These are phyloP conservation scores for Delphinella strobiligena DNA, from an alignment of 2,329 filamentous ascomycete species.

Conservation along the genomic window DNA sequence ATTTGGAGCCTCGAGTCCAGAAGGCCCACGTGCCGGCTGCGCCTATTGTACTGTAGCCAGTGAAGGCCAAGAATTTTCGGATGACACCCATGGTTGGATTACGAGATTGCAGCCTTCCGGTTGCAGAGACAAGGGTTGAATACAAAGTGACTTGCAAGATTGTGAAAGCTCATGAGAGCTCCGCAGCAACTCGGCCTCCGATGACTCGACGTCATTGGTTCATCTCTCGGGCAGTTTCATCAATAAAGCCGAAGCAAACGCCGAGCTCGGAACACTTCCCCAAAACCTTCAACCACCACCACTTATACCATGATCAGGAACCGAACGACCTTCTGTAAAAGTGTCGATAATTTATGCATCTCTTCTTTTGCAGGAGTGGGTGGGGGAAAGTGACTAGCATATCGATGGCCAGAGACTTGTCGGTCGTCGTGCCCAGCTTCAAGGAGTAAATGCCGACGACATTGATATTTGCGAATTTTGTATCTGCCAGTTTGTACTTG, in stretches of 20 bases:
- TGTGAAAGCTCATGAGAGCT: not conserved
- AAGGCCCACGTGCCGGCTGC: slow-evolving; percentile 41
- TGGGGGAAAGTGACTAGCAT: slow-evolving; percentile 77
- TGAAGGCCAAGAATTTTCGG: slow-evolving; percentile 17
- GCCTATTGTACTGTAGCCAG: slow-evolving; percentile 25
- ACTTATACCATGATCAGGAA: too few species aligned
- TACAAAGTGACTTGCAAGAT: not conserved
- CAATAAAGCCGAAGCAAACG: too few species aligned
- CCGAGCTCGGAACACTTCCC: too few species aligned
- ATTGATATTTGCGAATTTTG: slow-evolving; percentile 65
- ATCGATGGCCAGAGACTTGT: slow-evolving; percentile 53
- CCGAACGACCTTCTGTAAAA: slow-evolving; percentile 91
- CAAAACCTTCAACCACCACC: too few species aligned
- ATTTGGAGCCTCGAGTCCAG: slow-evolving; percentile 42
- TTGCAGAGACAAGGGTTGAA: too few species aligned
- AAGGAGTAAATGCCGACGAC: slow-evolving; percentile 79
- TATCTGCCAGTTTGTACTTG: slow-evolving; percentile 71
- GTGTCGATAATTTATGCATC: slow-evolving; percentile 84
- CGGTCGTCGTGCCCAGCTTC: slow-evolving; percentile 57
- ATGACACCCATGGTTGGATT: slow-evolving; percentile 19
- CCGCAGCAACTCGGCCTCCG: too few species aligned
- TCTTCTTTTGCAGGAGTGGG: slow-evolving; percentile 77
- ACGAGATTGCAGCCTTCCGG: too few species aligned
- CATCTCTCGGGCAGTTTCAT: too few species aligned
- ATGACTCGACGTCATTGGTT: too few species aligned